Evolutionary conservation across 1,139 yeast species (phyloP), one percentile per base, ranked within the genome.

Genomic region (Sugiyamaella paludigena): DNA sequence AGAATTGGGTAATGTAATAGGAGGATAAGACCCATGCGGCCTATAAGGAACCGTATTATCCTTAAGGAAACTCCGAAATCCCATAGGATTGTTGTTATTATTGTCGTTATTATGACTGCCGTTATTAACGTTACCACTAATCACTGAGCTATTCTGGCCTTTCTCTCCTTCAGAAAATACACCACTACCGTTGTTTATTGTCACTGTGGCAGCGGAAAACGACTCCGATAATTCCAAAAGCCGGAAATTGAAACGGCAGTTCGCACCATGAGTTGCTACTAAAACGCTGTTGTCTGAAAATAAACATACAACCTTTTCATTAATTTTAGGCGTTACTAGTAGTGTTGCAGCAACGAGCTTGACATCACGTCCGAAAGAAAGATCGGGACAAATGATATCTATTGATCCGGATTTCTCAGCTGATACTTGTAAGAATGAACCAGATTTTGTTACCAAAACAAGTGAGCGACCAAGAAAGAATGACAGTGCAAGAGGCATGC

Each of bases 241-340:
- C 53, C 84, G 68, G 36, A 80, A 75, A 53, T 75, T 78, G 91
- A 95, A 84, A 47, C 74, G 75, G 58, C 83, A 15, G 2, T 36
- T 32, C 54, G 84, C 82, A 9, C 83, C 75, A 7, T 76, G 81
- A 0, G 86, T 79, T 0, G 84, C 84, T 3, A 86, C 81, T 9
- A 83, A 67, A 12, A 87, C 58, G 35, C 77, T 78, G 16, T 78
- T 80, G 47, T 74, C 73, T 24, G 68, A 69, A 1, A 80, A 71
- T 36, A 79, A 76, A 50, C 83, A 79, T 1, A 87, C 79, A 32
- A 87, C 70, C 54, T 92, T 73, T 62, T 86, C 94, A 58, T 80
- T 83, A 29, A 86, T 81, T 62, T 94, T 75, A 2, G 95, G 91
- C 0, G 95, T 83, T 6, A 75, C 64, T 8, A 87, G 65, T 50